These are phyloP conservation scores for Globisporangium spiculum DNA, from an alignment of 352 stramenopile genomes.

Conservation along the genomic window DNA sequence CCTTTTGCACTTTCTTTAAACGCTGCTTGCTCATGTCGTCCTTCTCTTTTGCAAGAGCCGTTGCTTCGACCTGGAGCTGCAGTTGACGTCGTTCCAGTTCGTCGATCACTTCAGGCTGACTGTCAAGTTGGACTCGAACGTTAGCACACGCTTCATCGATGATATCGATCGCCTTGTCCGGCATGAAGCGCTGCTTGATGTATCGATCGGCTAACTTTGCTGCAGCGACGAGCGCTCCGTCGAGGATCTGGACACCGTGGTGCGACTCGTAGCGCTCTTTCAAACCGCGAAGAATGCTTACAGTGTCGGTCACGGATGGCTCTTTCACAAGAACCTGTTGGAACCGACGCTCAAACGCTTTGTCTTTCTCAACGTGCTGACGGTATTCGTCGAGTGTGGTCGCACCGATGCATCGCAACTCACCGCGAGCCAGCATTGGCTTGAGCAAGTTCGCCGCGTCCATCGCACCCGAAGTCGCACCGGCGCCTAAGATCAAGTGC, in stretches of 20 bases:
- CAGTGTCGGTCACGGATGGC: conserved; percentile 92
- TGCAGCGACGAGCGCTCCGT: conserved; percentile 92
- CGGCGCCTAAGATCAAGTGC: conserved; percentile 95
- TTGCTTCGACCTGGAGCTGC: conserved; percentile 96
- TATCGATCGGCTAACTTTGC: conserved; percentile 94
- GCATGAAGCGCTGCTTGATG: conserved; percentile 90
- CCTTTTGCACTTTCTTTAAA: conserved; percentile 89
- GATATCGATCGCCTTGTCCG: conserved; percentile 94
- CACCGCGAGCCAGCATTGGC: conserved; percentile 94
- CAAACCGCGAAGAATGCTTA: conserved; percentile 95
- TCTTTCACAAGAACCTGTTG: conserved; percentile 96
- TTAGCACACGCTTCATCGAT: conserved; percentile 93
- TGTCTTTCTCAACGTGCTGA: conserved; percentile 98
- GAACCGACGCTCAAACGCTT: conserved; percentile 97
- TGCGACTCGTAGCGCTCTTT: conserved; percentile 97
- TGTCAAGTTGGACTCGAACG: conserved; percentile 93
- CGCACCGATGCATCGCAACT: conserved; percentile 96
- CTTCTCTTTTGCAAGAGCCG: conserved; percentile 92
- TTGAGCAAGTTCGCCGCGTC: conserved; percentile 98
- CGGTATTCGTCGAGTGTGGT: conserved; percentile 98
- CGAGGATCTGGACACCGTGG: conserved; percentile 95
- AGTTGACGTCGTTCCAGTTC: conserved; percentile 92
- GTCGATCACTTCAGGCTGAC: conserved; percentile 95
- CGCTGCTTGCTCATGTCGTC: conserved; percentile 90
- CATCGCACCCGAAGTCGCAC: conserved; percentile 91